Conservation (phyloP, 2,329 filamentous ascomycete species). For the Colletotrichum tabaci region DNA sequence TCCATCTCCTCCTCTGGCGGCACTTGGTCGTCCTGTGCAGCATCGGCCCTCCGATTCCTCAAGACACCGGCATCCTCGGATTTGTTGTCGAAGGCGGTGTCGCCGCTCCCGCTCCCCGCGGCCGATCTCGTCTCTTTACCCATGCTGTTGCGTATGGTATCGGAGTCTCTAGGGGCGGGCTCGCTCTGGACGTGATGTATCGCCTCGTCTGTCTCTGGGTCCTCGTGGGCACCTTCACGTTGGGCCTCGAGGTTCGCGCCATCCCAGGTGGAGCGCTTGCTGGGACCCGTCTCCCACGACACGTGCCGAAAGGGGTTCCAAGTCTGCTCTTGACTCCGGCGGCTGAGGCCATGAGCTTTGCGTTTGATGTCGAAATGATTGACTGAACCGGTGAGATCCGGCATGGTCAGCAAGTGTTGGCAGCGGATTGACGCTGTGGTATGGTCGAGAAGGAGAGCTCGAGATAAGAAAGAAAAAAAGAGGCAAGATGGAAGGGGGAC, state of each 20-base stretch:
- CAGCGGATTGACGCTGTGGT: background rate
- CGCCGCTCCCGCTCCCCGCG: slow-evolving; percentile 43
- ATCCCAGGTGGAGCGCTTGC: slow-evolving; percentile 54
- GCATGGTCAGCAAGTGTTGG: slow-evolving; percentile 32
- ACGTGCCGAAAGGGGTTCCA: slow-evolving; percentile 64
- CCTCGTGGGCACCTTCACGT: slow-evolving; percentile 40
- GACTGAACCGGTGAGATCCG: slow-evolving; percentile 52
- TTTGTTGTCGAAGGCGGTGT: slow-evolving; percentile 43
- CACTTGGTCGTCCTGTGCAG: slow-evolving; percentile 42
- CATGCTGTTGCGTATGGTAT: slow-evolving; percentile 45
- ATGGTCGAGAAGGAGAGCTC: background rate
- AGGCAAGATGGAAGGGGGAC: slow-evolving; percentile 13
- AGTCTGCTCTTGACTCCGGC: slow-evolving; percentile 53
- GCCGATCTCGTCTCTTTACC: slow-evolving; percentile 38
- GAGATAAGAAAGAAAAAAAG: background rate
- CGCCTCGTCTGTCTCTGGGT: slow-evolving; percentile 48
- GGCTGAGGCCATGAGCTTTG: slow-evolving; percentile 59
- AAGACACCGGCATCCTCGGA: slow-evolving; percentile 47
- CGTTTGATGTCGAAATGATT: slow-evolving; percentile 62
- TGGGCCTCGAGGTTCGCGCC: slow-evolving; percentile 52
- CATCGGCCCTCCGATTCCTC: slow-evolving; percentile 52
- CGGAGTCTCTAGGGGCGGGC: slow-evolving; percentile 47
- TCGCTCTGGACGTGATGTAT: slow-evolving; percentile 56
- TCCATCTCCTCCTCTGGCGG: slow-evolving; percentile 52
- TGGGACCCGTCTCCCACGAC: slow-evolving; percentile 50